Base-by-base conservation (phyloP, 2,329 filamentous ascomycete species). In the Alternaria postmessia region DNA sequence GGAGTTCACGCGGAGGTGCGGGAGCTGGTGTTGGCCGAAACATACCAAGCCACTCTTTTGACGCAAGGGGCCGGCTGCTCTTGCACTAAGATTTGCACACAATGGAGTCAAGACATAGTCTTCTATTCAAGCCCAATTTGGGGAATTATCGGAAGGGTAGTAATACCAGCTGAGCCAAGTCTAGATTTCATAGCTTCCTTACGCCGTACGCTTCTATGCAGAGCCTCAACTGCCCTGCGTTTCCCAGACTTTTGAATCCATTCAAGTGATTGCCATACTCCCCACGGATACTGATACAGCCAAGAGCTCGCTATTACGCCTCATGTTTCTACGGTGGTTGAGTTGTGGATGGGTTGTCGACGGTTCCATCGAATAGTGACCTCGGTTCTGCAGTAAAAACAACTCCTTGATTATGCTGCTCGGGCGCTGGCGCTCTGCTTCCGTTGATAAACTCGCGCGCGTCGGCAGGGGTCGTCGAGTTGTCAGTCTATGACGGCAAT, bases 1-100 rank as follows among this genome's bases (percentile, higher is more conserved):
- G 73, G 71, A 70, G 71, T 65, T 64, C 28, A 61, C 43, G 61
- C 68, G 73, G 72, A 75, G 67, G 71, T 75, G 61, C 64, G 47
- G 61, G 59, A 65, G 68, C 61, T 65, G 53, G 55, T 48, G 63
- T 62, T 65, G 62, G 65, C 68, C 69, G 71, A 74, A 72, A 76
- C 71, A 59, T 41, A 57, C 67, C 66, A 73, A 72, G 70, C 70
- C 64, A 61, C 48, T 59, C 54, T 65, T 67, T 67, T 70, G 67
- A 67, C 66, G 67, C 69, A 61, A 59, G 54, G 57, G 53, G 48
- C 53, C 20, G 16, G 59, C 47, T 38, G 43, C 59, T 55, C 30
- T 42, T 49, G 46, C 46, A 18, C 30, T 24, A 49, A 38, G 20
- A 67, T 54, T 32, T 56, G 59, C 49, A 44, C 64, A 75, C 66